These are phyloP conservation scores for Huntiella decipiens DNA, from an alignment of 2,329 filamentous ascomycete genomes.

Conservation along the genomic window DNA sequence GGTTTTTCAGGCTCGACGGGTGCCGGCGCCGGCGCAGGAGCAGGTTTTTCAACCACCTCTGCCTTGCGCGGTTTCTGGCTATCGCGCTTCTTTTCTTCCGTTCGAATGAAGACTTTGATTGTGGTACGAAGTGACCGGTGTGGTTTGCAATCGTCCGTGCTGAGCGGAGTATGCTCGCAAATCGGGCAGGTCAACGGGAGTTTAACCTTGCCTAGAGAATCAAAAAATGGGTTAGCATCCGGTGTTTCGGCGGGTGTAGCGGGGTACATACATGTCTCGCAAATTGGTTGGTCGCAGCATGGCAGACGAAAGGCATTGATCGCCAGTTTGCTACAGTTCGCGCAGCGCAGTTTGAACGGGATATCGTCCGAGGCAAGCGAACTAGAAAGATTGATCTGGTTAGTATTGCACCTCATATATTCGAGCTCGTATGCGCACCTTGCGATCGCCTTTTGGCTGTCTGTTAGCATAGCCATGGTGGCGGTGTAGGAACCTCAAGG, in stretches of 20 bases:
- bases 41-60: background rate
- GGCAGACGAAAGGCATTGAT: slow-evolving; percentile 80
- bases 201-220: slow-evolving; percentile 46
- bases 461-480: slow-evolving; percentile 19
- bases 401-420: background rate
- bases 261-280: slow-evolving; percentile 55
- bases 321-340: slow-evolving; percentile 77
- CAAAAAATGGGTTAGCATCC: background rate
- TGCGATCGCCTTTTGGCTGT: slow-evolving; percentile 40
- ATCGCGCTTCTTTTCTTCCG: slow-evolving; percentile 75
- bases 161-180: slow-evolving; percentile 80
- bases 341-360: slow-evolving; percentile 90
- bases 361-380: slow-evolving; percentile 66
- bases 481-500: too few relatives aligned
- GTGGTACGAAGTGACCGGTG: slow-evolving; percentile 87
- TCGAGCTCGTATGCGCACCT: slow-evolving; percentile 22
- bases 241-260: background rate
- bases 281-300: slow-evolving; percentile 91
- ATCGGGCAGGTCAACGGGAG: slow-evolving; percentile 70
- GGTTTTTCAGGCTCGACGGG: slow-evolving; percentile 13
- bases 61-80: slow-evolving; percentile 34
- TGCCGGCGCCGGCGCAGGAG: background rate
- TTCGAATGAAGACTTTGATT: slow-evolving; percentile 76
- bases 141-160: slow-evolving; percentile 66
- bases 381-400: slow-evolving; percentile 24